Conservation (phyloP, 768 basidiomycete genomes). For the Lentinula sp. region DNA sequence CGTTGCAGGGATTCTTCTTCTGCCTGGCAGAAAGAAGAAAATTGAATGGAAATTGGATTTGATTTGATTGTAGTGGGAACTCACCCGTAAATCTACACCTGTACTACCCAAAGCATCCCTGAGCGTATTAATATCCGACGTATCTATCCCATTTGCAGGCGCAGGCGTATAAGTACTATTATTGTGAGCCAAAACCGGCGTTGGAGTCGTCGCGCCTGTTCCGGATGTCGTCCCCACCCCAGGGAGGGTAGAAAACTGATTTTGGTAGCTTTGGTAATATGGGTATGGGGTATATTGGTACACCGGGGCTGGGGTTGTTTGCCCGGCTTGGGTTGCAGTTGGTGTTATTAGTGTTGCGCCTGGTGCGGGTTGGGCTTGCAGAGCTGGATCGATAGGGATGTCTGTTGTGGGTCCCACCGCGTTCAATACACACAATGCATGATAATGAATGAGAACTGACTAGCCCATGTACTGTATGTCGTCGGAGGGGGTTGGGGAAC, state of each 20-base stretch:
- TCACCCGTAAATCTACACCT: slow-evolving; percentile 77
- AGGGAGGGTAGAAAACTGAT: slow-evolving; percentile 3
- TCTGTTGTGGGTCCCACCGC: slow-evolving; percentile 18
- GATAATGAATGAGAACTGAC: slow-evolving; percentile 10
- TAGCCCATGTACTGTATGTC: slow-evolving; percentile 21
- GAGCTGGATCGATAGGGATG: slow-evolving; percentile 63
- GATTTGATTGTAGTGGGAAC: slow-evolving; percentile 13
- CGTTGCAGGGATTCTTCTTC: slow-evolving; percentile 81
- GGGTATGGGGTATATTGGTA: slow-evolving; percentile 25
- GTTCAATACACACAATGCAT: no score
- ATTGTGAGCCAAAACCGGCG: slow-evolving; percentile 20
- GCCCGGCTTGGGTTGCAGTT: slow-evolving; percentile 29
- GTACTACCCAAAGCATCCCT: slow-evolving; percentile 85
- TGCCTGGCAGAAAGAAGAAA: slow-evolving; percentile 41
- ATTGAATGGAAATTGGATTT: background rate
- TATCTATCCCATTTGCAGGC: slow-evolving; percentile 9
- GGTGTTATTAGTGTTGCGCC: background rate
- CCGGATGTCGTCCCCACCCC: slow-evolving; percentile 24
- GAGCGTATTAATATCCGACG: slow-evolving; percentile 61
- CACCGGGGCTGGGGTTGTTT: slow-evolving; percentile 15
- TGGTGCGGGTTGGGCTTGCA: slow-evolving; percentile 49
- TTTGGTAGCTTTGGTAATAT: slow-evolving; percentile 35
- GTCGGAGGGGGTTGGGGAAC: slow-evolving; percentile 22
- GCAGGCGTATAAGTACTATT: slow-evolving; percentile 12
- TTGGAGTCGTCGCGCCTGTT: slow-evolving; percentile 12